These are phyloP conservation scores for Planoprotostelium fungivorum DNA, from an alignment of 78 protist species.

Conservation along the genomic window DNA sequence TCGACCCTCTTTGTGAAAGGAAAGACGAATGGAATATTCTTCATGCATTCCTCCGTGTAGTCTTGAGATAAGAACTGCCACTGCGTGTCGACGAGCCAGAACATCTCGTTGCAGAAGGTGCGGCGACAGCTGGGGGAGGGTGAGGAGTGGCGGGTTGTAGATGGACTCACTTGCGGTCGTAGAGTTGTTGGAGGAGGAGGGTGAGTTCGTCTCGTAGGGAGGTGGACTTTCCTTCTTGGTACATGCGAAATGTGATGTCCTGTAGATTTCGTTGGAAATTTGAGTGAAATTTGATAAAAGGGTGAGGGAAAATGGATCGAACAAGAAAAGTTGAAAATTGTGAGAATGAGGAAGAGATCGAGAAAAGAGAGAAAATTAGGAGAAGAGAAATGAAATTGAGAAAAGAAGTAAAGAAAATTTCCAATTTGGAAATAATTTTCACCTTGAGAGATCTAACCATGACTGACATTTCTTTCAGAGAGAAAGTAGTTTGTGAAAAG, in stretches of 20 bases:
- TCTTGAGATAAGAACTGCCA: not conserved
- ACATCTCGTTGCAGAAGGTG: not conserved
- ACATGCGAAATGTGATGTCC: not conserved
- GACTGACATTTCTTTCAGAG: not conserved
- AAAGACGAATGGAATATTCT: slow-evolving; percentile 29
- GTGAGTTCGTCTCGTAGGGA: not conserved
- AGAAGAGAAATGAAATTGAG: too few relatives aligned
- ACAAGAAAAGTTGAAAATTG: too few relatives aligned
- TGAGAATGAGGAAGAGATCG: too few relatives aligned
- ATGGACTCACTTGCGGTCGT: not conserved
- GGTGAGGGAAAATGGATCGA: too few relatives aligned
- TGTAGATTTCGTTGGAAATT: too few relatives aligned
- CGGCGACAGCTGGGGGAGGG: not conserved
- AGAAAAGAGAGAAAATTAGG: too few relatives aligned
- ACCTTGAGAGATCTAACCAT: not conserved
- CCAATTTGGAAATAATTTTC: too few relatives aligned
- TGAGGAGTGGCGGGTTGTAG: not conserved
- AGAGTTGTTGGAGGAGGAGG: not conserved
- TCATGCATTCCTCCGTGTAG: not conserved
- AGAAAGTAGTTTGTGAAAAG: not conserved
- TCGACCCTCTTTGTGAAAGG: slow-evolving; percentile 38
- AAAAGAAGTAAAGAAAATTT: too few relatives aligned
- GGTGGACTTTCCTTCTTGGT: not conserved
- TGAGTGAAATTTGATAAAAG: too few relatives aligned
- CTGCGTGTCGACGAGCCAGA: not conserved